Evolutionary conservation across 2,329 filamentous ascomycete species (phyloP), one percentile per base, ranked within the genome.

Genomic region (Diaporthe eres): DNA sequence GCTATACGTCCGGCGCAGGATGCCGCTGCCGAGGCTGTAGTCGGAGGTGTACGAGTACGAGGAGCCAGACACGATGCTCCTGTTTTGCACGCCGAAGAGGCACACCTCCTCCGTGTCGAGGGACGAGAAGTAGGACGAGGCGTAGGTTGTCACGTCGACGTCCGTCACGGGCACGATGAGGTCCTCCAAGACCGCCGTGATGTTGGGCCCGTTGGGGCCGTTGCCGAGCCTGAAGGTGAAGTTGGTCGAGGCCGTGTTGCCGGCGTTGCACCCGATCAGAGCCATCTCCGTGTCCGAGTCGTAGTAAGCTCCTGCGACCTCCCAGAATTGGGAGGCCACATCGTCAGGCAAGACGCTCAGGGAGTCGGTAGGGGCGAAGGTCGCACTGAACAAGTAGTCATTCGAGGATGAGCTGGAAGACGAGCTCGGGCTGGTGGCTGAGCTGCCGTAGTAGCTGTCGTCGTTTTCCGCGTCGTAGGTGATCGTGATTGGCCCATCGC

Each of bases 1-100:
- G 65, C 80, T 77, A 76, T 84, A 84, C 17, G 77, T 78, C n/a
- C 81, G 80, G 44, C 81, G 81, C 47, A 84, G 75, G 57, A 83
- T 49, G 22, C 78, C 74, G 74, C 77, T 77, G 22, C 82, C 80
- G 4, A 84, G 55, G 55, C 65, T 79, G 67, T 74, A 80, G 22
- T 19, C 72, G 13, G 25, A 31, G 9, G 55, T 74, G 31, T 47
- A 76, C 25, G 37, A 22, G 49, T 58, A 72, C 0, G 61, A 74
- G 15, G 42, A 74, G 72, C 65, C 71, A 19, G 44, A 28, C 22
- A 55, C 65, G 0, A 57, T 65, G 34, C 60, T 72, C n/a, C 71
- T 55, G 53, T 81, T 81, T 61, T 84, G 82, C 3, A 84, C 77
- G 63, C 81, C 82, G 42, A 84, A 83, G 17, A 81, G 34, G 60